Percentiles rank a stretch among this genome's conserved stretches.
These are phyloP conservation scores for Ceratocystis huliohia DNA, from an alignment of 2,329 filamentous ascomycete species.

Conservation along the genomic window DNA sequence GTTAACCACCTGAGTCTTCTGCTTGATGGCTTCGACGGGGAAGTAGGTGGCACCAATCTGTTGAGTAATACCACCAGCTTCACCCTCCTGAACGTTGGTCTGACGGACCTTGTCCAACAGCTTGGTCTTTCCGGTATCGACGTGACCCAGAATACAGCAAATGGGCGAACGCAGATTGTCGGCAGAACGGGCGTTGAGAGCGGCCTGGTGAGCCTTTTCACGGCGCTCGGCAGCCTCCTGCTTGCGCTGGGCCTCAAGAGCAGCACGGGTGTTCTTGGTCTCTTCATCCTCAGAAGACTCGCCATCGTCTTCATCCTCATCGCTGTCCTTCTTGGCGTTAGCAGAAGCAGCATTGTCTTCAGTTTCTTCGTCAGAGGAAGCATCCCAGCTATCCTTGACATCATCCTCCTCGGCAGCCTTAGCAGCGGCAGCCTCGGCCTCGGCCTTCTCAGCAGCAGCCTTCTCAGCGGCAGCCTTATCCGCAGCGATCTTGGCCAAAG, in stretches of 20 bases:
- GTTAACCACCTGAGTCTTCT: conserved; percentile 92
- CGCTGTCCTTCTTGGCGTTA: conserved; percentile 31
- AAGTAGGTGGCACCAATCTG: conserved; percentile 99
- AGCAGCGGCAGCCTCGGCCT: conserved; percentile 42
- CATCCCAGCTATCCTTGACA: conserved; percentile 93
- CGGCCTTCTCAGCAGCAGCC: conserved; percentile 44
- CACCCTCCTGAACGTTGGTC: conserved; percentile 96
- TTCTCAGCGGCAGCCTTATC: conserved; percentile 46
- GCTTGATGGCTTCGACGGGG: conserved; percentile 79
- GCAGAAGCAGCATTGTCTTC: conserved; percentile 26
- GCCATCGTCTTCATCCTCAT: conserved; percentile 39
- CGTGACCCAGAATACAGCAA: conserved; percentile 98
- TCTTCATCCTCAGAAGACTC: conserved; percentile 60
- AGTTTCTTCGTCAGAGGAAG: conserved; percentile 61
- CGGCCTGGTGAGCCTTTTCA: conserved; percentile 82
- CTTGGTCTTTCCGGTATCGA: conserved; percentile 99
- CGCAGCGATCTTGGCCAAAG: conserved; percentile 48
- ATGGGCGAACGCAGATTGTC: conserved; percentile 95
- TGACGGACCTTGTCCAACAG: conserved; percentile 95
- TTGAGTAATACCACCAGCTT: conserved; percentile 98
- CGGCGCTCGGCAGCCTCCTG: conserved; percentile 78
- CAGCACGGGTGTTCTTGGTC: conserved; percentile 57
- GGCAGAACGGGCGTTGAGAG: conserved; percentile 77
- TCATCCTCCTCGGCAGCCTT: conserved; percentile 57
- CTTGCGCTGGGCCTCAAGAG: conserved; percentile 65